A percentile compares a stretch with the other conserved stretches of the same genome.
Conservation (phyloP, 768 basidiomycete genomes). For the Tricholoma saponaceum region DNA sequence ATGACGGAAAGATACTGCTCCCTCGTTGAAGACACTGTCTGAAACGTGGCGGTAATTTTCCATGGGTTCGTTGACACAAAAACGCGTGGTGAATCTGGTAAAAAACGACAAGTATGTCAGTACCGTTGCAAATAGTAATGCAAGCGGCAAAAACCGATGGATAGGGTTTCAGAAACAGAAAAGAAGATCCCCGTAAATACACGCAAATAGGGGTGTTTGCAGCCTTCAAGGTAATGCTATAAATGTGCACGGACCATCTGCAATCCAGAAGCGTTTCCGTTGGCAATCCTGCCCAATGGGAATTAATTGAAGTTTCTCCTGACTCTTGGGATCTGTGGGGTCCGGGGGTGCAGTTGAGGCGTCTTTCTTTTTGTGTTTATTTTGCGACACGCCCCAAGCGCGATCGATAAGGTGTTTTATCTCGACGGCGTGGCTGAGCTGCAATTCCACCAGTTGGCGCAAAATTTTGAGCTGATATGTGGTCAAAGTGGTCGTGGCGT, state of each 20-base stretch:
- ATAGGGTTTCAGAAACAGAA: slow-evolving; percentile 39
- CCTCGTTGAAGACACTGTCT: slow-evolving; percentile 63
- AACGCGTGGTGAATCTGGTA: slow-evolving; percentile 76
- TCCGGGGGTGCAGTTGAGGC: slow-evolving; percentile 50
- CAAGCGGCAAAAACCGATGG: slow-evolving; percentile 32
- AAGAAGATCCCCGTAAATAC: slow-evolving; percentile 58
- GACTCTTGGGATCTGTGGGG: slow-evolving; percentile 60
- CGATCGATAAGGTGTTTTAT: slow-evolving; percentile 74
- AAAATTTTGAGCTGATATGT: slow-evolving; percentile 68
- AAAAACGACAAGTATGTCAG: slow-evolving; percentile 7
- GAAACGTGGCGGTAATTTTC: slow-evolving; percentile 80
- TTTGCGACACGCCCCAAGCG: slow-evolving; percentile 82
- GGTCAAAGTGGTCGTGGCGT: slow-evolving; percentile 13
- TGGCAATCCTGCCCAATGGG: slow-evolving; percentile 76
- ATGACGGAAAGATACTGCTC: slow-evolving; percentile 70
- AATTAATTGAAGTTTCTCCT: slow-evolving; percentile 56
- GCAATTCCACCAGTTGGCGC: slow-evolving; percentile 82
- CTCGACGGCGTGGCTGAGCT: slow-evolving; percentile 63
- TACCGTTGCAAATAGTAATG: neutral
- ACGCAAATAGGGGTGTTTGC: slow-evolving; percentile 55
- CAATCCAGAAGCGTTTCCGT: slow-evolving; percentile 81
- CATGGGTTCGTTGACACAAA: slow-evolving; percentile 87
- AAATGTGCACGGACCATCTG: slow-evolving; percentile 78
- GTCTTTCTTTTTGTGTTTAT: slow-evolving; percentile 82
- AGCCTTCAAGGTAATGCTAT: slow-evolving; percentile 20